Evolutionary conservation across 2,329 filamentous ascomycete species (phyloP).

Genomic region (Hypomyces rosellus): DNA sequence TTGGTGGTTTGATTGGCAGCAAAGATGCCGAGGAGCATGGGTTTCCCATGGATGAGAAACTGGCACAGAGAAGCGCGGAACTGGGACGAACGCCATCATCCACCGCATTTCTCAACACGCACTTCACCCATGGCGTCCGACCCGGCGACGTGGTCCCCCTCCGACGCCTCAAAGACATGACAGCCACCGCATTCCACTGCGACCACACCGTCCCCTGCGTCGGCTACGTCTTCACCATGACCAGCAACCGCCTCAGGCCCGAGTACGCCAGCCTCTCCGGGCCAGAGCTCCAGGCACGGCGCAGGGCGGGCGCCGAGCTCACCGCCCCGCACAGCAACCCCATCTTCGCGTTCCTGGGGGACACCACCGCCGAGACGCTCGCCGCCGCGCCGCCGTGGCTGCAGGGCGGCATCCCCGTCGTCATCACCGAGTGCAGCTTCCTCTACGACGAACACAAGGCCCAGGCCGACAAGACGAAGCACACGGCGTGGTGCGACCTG

Average conservation of each 20-base stretch:
- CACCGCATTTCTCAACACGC: slow-evolving; percentile 28
- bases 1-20: slow-evolving; percentile 29
- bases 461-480: slow-evolving; percentile 41
- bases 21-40: slow-evolving; percentile 19
- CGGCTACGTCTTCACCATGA: slow-evolving; percentile 39
- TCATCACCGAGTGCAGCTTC: slow-evolving; percentile 46
- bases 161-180: slow-evolving; percentile 29
- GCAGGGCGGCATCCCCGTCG: slow-evolving; percentile 32
- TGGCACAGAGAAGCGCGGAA: slow-evolving; percentile 9
- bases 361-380: slow-evolving; percentile 37
- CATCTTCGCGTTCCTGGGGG: slow-evolving; percentile 43
- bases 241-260: slow-evolving; percentile 32
- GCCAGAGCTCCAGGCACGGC: slow-evolving; percentile 31
- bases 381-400: slow-evolving; percentile 36
- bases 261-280: slow-evolving; percentile 32
- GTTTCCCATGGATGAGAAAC: slow-evolving; percentile 10
- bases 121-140: slow-evolving; percentile 32
- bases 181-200: slow-evolving; percentile 38
- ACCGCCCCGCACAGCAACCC: slow-evolving; percentile 33
- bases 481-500: slow-evolving; percentile 41
- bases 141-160: slow-evolving; percentile 32
- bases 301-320: slow-evolving; percentile 31
- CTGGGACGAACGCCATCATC: slow-evolving; percentile 5
- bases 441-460: slow-evolving; percentile 35
- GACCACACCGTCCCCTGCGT: slow-evolving; percentile 42